phyloP scores from a whole-genome alignment of 2,329 filamentous ascomycete genomes.

The Neofusicoccum ribis region DNA sequence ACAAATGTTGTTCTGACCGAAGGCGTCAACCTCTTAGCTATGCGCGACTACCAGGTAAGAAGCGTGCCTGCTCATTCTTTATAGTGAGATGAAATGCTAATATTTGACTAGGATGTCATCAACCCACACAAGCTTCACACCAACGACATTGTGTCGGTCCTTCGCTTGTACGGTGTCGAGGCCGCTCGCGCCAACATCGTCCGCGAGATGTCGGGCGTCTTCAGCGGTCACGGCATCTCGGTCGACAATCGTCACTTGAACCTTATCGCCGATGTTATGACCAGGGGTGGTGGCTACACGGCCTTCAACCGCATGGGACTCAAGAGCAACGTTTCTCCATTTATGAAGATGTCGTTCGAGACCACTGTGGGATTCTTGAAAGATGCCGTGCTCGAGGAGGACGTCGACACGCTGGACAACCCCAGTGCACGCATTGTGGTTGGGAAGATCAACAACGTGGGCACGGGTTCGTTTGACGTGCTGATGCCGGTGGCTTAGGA shows the following conservation, averaged over 20 bases:
- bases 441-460: conserved; percentile 77
- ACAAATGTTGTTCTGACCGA: conserved; percentile 66
- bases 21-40: conserved; percentile 85
- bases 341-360: conserved; percentile 99
- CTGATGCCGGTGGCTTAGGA: conserved; percentile 44
- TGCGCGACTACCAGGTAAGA: conserved; percentile 70
- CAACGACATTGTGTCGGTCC: conserved; percentile 87
- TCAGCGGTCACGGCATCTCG: conserved; percentile 84
- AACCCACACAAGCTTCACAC: conserved; percentile 84
- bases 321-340: conserved; percentile 79
- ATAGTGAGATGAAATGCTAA: too few species aligned
- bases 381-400: conserved; percentile 85
- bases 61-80: too few species aligned
- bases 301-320: conserved; percentile 92
- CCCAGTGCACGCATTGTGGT: conserved; percentile 88
- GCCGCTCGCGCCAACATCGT: conserved; percentile 87
- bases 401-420: conserved; percentile 83
- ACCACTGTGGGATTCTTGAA: conserved; percentile 92
- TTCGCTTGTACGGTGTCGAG: conserved; percentile 87
- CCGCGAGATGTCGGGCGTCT: conserved; percentile 80
- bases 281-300: conserved; percentile 82
- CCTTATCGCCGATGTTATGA: conserved; percentile 97
- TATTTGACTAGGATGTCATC: conserved; percentile 63
- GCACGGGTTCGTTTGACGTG: conserved; percentile 91
- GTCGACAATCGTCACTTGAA: conserved; percentile 93